Evolutionary conservation across 768 basidiomycete species (phyloP), one percentile per base, ranked within the genome.

Genomic region (Trametes gibbosa): DNA sequence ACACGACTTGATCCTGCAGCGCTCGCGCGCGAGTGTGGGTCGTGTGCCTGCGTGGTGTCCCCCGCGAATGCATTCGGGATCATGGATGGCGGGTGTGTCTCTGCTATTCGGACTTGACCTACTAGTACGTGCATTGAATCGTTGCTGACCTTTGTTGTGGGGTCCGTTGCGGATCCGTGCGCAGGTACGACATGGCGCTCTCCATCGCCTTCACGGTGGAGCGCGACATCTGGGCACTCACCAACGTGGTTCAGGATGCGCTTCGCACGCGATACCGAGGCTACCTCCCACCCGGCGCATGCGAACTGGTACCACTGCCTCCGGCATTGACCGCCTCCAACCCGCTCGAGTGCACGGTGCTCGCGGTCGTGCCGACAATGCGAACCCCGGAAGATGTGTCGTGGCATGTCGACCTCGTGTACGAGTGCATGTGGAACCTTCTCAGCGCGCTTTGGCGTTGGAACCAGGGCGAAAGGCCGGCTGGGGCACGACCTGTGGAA

Each of bases 31-130:
- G 59, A 60, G 41, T 50, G 55, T 23, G 59, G 59, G 34, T 25
- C 48, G 32, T 60, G 55, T 42, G 58, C 60, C n/a, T 65, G 64
- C 52, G 53, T 66, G 39, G 65, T 63, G 40, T 66, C 65, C 2
- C 65, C 65, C 2, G 65, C 65, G 34, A 66, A 66, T 51, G 47
- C 62, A n/a, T 66, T 66, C 49, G 65, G 65, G 23, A 58, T 66
- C 21, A 66, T 66, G 65, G 65, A 66, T 40, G 62, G 65, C 14
- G 65, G 65, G 62, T 66, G 46, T 25, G 62, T 45, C 21, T 27
- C 23, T 13, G 21, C 21, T n/a, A n/a, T n/a, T n/a, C n/a, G n/a
- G n/a, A n/a, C n/a, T n/a, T n/a, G n/a, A n/a, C n/a, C n/a, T n/a
- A n/a, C n/a, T n/a, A n/a, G n/a, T n/a, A 21, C 21, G 19, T 6